These are phyloP conservation scores for Chenopodium quinoa DNA, from an alignment of 148 eudicot genomes.

Conservation along the genomic window DNA sequence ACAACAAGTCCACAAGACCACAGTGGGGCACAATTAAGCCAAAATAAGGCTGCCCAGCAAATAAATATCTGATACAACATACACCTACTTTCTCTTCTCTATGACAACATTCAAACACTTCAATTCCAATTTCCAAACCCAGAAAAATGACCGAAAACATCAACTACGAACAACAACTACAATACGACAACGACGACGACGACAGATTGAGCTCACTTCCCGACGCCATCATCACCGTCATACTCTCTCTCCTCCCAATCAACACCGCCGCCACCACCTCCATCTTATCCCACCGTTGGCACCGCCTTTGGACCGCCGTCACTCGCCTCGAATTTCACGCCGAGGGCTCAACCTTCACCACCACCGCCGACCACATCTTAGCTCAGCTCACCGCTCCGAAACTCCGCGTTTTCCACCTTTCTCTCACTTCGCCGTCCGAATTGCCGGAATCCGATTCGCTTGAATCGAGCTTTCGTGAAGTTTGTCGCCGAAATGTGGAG, in stretches of 20 bases:
- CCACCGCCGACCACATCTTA: not conserved
- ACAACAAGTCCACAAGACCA: too few relatives aligned
- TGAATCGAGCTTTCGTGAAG: not conserved
- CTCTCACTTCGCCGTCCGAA: not conserved
- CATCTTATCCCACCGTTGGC: not conserved
- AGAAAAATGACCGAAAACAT: not conserved
- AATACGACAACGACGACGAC: not conserved
- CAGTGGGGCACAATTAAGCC: too few relatives aligned
- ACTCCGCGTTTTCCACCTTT: not conserved
- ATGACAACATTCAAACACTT: too few relatives aligned
- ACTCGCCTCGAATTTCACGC: not conserved
- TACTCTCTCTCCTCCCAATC: not conserved
- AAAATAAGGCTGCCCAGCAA: too few relatives aligned
- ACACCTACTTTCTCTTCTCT: too few relatives aligned
- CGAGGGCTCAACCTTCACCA: too few relatives aligned
- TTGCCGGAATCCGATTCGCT: not conserved
- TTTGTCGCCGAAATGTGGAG: not conserved
- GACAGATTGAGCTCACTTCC: not conserved
- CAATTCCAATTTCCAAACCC: too few relatives aligned
- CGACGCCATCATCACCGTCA: not conserved
- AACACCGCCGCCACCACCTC: not conserved
- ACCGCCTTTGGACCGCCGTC: not conserved
- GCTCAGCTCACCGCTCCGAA: not conserved
- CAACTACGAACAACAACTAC: not conserved
- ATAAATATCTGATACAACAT: too few relatives aligned